Percentiles rank a stretch among this genome's conserved stretches.
Conservation (phyloP, 106 monocot genomes). For the Phalaenopsis aphrodite region DNA sequence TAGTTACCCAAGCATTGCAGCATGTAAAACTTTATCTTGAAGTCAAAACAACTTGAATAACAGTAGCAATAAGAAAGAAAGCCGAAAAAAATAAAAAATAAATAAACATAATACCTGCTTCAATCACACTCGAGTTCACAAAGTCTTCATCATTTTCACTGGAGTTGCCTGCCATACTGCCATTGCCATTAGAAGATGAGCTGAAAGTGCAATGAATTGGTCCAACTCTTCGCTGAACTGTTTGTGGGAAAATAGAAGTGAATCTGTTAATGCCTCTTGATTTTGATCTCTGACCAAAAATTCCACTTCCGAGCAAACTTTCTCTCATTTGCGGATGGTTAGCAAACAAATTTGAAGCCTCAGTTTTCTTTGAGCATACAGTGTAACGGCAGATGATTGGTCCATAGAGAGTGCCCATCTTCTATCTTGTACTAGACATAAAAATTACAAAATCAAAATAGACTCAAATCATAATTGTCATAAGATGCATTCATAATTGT, state of each 20-base stretch:
- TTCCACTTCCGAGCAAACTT: constrained; percentile 27
- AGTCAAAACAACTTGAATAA: background rate
- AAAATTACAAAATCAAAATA: background rate
- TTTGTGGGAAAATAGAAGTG: constrained; percentile 6
- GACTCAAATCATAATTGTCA: background rate
- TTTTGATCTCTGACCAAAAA: constrained; percentile 37
- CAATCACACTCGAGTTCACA: constrained; percentile 75
- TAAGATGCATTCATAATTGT: background rate
- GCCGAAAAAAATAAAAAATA: background rate
- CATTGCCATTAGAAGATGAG: constrained; percentile 77
- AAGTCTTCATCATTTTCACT: constrained; percentile 66
- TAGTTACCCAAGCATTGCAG: background rate
- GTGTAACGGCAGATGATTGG: constrained; percentile 36
- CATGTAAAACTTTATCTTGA: background rate
- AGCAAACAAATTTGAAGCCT: constrained; percentile 10
- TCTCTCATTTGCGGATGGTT: constrained; percentile 16
- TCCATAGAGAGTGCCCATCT: constrained; percentile 52
- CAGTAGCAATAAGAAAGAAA: background rate
- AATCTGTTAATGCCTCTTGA: constrained; percentile 20
- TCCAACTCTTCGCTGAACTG: constrained; percentile 14
- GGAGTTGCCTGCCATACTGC: constrained; percentile 54
- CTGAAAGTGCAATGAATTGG: constrained; percentile 39
- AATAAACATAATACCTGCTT: constrained; percentile 52
- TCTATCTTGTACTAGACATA: background rate
- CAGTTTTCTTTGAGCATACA: constrained; percentile 18